Conservation (phyloP, 2,329 filamentous ascomycete species). For the Talaromyces sp. region DNA sequence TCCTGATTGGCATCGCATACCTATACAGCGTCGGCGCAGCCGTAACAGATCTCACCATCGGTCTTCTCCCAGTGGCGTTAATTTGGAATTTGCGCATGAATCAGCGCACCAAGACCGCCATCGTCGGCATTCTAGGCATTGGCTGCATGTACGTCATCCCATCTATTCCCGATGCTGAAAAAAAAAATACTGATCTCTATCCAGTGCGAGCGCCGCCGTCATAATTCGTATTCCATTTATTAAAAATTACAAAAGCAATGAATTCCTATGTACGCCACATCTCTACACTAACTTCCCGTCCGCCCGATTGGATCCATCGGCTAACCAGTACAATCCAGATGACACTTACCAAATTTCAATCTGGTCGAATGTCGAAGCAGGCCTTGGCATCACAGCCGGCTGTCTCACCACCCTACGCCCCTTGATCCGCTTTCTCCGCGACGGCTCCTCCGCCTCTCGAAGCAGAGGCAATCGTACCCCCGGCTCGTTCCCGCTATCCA, state of each 20-base stretch:
- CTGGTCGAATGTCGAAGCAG: constrained; percentile 37
- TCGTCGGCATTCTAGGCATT: constrained; percentile 56
- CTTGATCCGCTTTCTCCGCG: constrained; percentile 41
- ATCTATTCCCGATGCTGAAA: neutral
- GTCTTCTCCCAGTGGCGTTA: constrained; percentile 56
- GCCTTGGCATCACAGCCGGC: constrained; percentile 42
- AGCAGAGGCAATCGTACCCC: constrained; percentile 12
- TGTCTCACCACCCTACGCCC: constrained; percentile 47
- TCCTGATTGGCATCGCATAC: constrained; percentile 57
- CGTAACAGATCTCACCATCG: constrained; percentile 55
- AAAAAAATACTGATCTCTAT: constrained; percentile 5
- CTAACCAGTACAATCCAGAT: constrained; percentile 24
- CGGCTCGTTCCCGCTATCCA: constrained; percentile 23
- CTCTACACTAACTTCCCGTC: neutral
- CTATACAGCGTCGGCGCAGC: constrained; percentile 51
- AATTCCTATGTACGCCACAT: constrained; percentile 29
- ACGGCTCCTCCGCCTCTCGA: constrained; percentile 22
- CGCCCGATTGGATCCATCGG: neutral
- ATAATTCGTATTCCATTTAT: constrained; percentile 29
- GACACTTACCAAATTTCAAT: constrained; percentile 50
- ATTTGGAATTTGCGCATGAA: constrained; percentile 60
- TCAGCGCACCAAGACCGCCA: constrained; percentile 51
- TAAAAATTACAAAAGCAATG: constrained; percentile 17
- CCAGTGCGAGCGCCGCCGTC: constrained; percentile 34
- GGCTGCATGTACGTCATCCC: constrained; percentile 53